Base-by-base conservation (phyloP, 495 filamentous ascomycete species). In the Talaromyces adpressus region DNA sequence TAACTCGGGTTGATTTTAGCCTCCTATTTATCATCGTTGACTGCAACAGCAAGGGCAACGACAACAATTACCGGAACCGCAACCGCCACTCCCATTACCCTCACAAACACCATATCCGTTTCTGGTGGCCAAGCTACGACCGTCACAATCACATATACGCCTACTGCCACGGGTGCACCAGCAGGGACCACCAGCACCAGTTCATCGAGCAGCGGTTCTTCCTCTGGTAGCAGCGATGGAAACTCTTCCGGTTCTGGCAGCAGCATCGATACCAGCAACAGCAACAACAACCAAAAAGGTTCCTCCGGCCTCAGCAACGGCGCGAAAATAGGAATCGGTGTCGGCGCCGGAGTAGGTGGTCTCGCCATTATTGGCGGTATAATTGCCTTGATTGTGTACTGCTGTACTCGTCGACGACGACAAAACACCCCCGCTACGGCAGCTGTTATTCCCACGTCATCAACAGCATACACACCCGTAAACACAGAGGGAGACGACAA, bases 301-400 rank as follows among this genome's bases (percentile, higher is more conserved):
- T 16, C 22, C 5, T 22, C 29, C 14, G n/a, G 51, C 27, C 61
- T 62, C 47, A 62, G 61, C 49, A 20, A 12, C 12, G 47, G 47
- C 61, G 61, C 61, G 22, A 52, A 62, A 29, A 62, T 62, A 22
- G 61, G 61, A 9, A 53, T 62, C 9, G 61, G 61, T n/a, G 61
- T 62, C 22, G 61, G 61, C 22, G 45, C 41, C 14, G 61, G 61
- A 11, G 61, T 62, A 7, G 61, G 61, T 20, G 61, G 61, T 20
- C 32, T 62, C 11, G n/a, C 41, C 9, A 14, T 62, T 6, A 60
- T 60, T 18, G 58, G 32, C 8, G 18, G 51, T 6, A 25, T 45
- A 6, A 41, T 60, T 7, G 58, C 34, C 16, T 47, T 45, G n/a
- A 41, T 25, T 12, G 12, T 60, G 5, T 60, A 60, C 12, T 41